phyloP scores from a whole-genome alignment of 768 basidiomycete species.

The Naematelia encephala region DNA sequence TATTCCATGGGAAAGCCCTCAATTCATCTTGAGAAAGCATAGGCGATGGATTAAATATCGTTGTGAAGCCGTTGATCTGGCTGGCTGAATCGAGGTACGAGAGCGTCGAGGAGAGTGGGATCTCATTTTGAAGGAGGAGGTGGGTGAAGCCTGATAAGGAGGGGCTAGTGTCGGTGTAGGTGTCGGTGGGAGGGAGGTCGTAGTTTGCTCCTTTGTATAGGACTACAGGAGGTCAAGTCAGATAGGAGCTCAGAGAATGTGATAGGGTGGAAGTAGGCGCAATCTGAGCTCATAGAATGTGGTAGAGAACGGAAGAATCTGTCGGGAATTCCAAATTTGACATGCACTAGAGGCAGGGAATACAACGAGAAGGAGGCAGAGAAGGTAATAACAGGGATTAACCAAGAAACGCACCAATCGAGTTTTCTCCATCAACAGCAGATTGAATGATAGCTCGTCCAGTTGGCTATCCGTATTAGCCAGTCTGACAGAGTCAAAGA shows the following conservation, averaged over 20 bases:
- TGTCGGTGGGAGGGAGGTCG: constrained; percentile 18
- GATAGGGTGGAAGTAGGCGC: too few relatives aligned
- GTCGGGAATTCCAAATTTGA: background rate
- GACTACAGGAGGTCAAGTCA: constrained; percentile 19
- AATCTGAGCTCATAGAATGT: too few relatives aligned
- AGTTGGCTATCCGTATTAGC: constrained; percentile 36
- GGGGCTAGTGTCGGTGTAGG: constrained; percentile 19
- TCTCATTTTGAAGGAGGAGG: constrained; percentile 54
- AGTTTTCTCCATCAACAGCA: constrained; percentile 53
- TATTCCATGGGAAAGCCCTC: constrained; percentile 47
- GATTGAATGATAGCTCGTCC: constrained; percentile 55
- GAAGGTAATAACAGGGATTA: too few relatives aligned
- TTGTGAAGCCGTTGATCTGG: constrained; percentile 19
- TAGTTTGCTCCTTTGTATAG: constrained; percentile 50
- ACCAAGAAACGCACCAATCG: constrained; percentile 49
- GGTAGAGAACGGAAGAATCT: too few relatives aligned
- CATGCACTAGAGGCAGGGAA: background rate
- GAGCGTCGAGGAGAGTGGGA: constrained; percentile 49
- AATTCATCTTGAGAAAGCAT: constrained; percentile 48
- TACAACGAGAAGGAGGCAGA: too few relatives aligned
- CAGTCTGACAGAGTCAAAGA: background rate
- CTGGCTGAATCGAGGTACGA: constrained; percentile 35
- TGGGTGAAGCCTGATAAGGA: constrained; percentile 44
- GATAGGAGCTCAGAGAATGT: too few relatives aligned
- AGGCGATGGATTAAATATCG: constrained; percentile 54